A percentile compares a stretch with the other conserved stretches of the same genome.
Evolutionary conservation across 108 stramenopile genomes (phyloP).

Genomic region (Licmophora abbreviata): DNA sequence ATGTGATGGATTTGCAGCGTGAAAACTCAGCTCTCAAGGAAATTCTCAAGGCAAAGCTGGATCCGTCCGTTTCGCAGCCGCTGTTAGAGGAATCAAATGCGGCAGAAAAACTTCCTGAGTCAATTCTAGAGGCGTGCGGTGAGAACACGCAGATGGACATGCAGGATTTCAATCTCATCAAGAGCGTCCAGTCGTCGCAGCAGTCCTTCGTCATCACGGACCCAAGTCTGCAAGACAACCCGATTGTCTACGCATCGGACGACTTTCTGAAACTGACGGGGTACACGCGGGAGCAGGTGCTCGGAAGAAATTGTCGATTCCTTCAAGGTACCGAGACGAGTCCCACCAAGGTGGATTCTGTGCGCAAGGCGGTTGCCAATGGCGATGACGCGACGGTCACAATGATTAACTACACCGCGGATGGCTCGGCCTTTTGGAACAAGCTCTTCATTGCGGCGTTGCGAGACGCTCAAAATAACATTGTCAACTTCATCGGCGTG

Average conservation of each 20-base stretch:
- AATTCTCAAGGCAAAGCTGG: constrained; percentile 53
- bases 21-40: constrained; percentile 73
- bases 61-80: constrained; percentile 26
- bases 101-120: constrained; percentile 43
- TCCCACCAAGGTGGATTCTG: constrained; percentile 66
- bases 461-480: constrained; percentile 84
- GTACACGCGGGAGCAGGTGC: constrained; percentile 80
- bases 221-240: constrained; percentile 92
- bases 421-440: constrained; percentile 98
- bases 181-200: constrained; percentile 86
- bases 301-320: constrained; percentile 96
- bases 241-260: constrained; percentile 86
- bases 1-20: constrained; percentile 74
- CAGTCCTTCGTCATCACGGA: constrained; percentile 94
- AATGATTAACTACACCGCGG: constrained; percentile 92
- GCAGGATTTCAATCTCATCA: constrained; percentile 84
- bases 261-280: constrained; percentile 90
- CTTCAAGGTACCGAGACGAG: constrained; percentile 89
- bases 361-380: constrained; percentile 67
- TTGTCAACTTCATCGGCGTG: constrained; percentile 95
- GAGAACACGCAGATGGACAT: constrained; percentile 51
- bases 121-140: constrained; percentile 37
- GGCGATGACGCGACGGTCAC: constrained; percentile 87
- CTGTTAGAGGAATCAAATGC: constrained; percentile 63
- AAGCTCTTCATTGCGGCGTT: constrained; percentile 94